Evolutionary conservation across 768 basidiomycete species (phyloP).

Genomic region (Ramaria sp.): DNA sequence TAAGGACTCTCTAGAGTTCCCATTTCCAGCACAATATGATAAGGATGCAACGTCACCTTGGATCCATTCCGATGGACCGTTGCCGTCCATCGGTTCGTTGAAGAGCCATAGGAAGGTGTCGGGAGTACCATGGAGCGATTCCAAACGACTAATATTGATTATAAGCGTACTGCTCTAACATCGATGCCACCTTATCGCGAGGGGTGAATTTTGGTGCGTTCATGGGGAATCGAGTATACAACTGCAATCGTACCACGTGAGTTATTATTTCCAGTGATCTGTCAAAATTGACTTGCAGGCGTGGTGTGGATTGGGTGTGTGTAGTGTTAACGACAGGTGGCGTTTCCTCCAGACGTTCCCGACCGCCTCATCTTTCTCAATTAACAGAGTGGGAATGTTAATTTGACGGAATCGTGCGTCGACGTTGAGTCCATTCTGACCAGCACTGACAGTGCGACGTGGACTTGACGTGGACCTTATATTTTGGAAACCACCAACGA

Average conservation of each 20-base stretch:
- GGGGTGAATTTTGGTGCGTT: slow-evolving; percentile 33
- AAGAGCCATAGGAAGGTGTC: slow-evolving; percentile 23
- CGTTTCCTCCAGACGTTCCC: slow-evolving; percentile 34
- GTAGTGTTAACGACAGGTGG: slow-evolving; percentile 31
- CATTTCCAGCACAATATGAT: slow-evolving; percentile 30
- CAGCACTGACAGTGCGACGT: slow-evolving; percentile 30
- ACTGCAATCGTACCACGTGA: slow-evolving; percentile 17
- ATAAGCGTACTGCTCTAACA: too few species aligned
- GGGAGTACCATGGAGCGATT: slow-evolving; percentile 24
- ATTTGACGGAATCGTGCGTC: too few species aligned
- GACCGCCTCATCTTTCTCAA: slow-evolving; percentile 25
- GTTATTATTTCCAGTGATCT: too few species aligned
- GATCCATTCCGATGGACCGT: slow-evolving; percentile 21
- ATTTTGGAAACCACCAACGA: not conserved
- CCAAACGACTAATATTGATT: slow-evolving; percentile 29
- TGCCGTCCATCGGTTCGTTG: slow-evolving; percentile 24
- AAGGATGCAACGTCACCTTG: slow-evolving; percentile 22
- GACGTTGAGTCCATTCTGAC: slow-evolving; percentile 34
- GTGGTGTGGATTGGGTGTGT: slow-evolving; percentile 20
- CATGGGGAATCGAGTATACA: slow-evolving; percentile 27
- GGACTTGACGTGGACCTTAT: not conserved
- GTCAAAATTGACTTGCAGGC: not conserved
- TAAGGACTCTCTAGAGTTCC: slow-evolving; percentile 25
- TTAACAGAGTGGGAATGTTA: slow-evolving; percentile 23
- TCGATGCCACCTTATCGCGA: too few species aligned